Conservation (phyloP, 306 rosid genomes). For the Vachellia collinsii region DNA sequence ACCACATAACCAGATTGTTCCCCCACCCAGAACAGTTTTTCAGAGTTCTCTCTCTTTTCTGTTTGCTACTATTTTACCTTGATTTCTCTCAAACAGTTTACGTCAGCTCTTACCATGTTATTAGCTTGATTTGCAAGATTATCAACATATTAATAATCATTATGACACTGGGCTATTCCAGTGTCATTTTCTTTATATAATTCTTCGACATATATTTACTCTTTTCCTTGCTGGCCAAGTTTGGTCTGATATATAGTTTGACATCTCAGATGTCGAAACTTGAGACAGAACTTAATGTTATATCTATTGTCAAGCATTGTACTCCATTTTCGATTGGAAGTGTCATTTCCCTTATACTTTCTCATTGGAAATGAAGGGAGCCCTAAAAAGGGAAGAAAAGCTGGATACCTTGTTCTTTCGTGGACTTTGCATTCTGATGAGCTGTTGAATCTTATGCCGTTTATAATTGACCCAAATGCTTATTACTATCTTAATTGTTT, state of each 20-base stretch:
- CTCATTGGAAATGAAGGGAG: background rate
- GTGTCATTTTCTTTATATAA: background rate
- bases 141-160: background rate
- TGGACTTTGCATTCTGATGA: background rate
- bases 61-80: background rate
- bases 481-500: background rate
- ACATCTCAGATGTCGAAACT: background rate
- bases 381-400: background rate
- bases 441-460: background rate
- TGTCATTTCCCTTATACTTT: background rate
- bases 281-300: background rate
- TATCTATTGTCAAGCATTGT: background rate
- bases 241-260: background rate
- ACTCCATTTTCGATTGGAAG: background rate
- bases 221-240: background rate
- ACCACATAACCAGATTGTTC: background rate
- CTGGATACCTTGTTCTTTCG: background rate
- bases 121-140: background rate
- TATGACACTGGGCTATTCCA: background rate
- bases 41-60: background rate
- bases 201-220: background rate
- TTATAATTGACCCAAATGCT: background rate
- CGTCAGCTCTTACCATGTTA: constrained; percentile 8
- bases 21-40: background rate
- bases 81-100: background rate